A percentile compares a stretch with the other conserved stretches of the same genome.
phyloP scores from a whole-genome alignment of 208 protist genomes.

The Crithidia fasciculata region DNA sequence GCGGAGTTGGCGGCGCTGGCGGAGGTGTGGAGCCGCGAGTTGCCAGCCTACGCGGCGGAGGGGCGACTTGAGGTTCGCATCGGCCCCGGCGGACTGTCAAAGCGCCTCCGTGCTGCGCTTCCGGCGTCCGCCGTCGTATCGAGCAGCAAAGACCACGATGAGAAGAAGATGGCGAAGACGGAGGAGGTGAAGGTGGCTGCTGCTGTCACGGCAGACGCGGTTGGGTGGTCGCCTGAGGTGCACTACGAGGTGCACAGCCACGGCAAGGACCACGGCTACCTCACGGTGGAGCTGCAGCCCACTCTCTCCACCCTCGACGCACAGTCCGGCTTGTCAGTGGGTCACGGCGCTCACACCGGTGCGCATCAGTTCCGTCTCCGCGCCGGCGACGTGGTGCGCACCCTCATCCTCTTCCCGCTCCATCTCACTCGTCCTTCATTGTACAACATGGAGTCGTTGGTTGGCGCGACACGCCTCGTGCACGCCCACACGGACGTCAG shows the following conservation, averaged over 20 bases:
- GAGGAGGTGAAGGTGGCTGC: neutral
- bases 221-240: conserved; percentile 42
- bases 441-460: conserved; percentile 61
- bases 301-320: conserved; percentile 20
- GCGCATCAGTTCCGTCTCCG: conserved; percentile 23
- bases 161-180: neutral
- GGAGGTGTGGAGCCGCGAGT: conserved; percentile 27
- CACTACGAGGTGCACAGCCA: conserved; percentile 36
- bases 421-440: conserved; percentile 71
- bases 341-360: neutral
- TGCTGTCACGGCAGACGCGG: too few relatives aligned
- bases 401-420: conserved; percentile 73
- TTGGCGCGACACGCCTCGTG: conserved; percentile 46
- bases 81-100: conserved; percentile 38
- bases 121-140: conserved; percentile 8
- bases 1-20: conserved; percentile 37
- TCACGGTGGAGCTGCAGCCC: conserved; percentile 40
- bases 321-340: conserved; percentile 3
- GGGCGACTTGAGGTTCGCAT: conserved; percentile 32
- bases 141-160: neutral
- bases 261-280: conserved; percentile 52
- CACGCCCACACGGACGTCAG: conserved; percentile 58
- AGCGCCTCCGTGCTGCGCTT: conserved; percentile 20
- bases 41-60: conserved; percentile 21
- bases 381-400: conserved; percentile 55